Base-by-base conservation (phyloP, 2,329 filamentous ascomycete genomes). In the Apiospora koreana region DNA sequence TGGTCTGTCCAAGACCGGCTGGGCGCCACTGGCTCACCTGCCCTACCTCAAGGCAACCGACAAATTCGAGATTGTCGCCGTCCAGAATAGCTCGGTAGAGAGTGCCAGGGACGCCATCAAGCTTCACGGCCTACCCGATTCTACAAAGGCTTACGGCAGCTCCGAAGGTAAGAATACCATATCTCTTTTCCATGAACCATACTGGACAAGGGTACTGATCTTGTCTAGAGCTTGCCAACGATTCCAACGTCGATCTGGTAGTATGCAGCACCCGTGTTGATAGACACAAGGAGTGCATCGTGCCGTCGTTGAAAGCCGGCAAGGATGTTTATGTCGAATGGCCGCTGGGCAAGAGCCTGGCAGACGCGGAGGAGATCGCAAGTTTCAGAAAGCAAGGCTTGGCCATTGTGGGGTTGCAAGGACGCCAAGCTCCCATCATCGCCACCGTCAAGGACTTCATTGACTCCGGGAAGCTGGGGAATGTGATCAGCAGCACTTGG, bases 301-400 rank as follows among this genome's bases (percentile, higher is more conserved):
- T 69, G 1, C 68, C 68, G 3, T 35, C 54, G 5, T 10, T 69
- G 14, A 25, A 46, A 21, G 68, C 68, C 28, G 68, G 68, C 25
- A 69, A 69, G 68, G 68, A 69, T 14, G 68, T 69, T 54, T 69
- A 64, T 14, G 58, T 54, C 38, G 68, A 69, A 41, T 69, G 68
- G 68, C 68, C 68, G 23, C 54, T 69, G 23, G 68, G 68, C 42
- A 41, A 43, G 31, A 69, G 62, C 54, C 42, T 69, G 28, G 38
- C 35, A 2, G 50, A 69, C 8, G 68, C 68, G 2, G 50, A 42
- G 18, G 54, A 69, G 41, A 42, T 69, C 12, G 38, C 54, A 2
- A 43, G 41, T 4, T 21, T 46, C 45, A 69, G 38, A 5, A 58
- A 58, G 50, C 28, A 58, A 21, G 68, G n/a, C 38, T 6, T 23